A percentile compares a stretch with the other conserved stretches of the same genome.
phyloP scores from a whole-genome alignment of 768 basidiomycete species.

The Dioszegia aurantiaca region DNA sequence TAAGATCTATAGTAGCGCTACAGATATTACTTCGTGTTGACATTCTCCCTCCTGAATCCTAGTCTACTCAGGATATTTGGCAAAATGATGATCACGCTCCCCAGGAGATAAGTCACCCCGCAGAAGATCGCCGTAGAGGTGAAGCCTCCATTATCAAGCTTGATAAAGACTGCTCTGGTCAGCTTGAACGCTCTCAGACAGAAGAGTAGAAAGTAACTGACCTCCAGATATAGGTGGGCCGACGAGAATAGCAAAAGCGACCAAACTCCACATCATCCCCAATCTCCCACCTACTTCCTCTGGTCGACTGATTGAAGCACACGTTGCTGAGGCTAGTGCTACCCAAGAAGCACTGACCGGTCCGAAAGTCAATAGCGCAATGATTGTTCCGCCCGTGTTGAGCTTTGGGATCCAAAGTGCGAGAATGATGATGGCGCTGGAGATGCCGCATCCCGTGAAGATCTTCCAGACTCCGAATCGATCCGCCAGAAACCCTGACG shows the following conservation, averaged over 20 bases:
- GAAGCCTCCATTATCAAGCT: slow-evolving; percentile 22
- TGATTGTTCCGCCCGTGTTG: slow-evolving; percentile 27
- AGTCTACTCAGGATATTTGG: slow-evolving; percentile 9
- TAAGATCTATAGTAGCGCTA: too few relatives aligned
- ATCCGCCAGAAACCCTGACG: slow-evolving; percentile 41
- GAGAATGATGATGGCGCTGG: slow-evolving; percentile 28
- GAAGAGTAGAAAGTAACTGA: slow-evolving; percentile 28
- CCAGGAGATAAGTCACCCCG: slow-evolving; percentile 29
- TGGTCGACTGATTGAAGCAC: slow-evolving; percentile 37
- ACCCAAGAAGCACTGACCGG: slow-evolving; percentile 38
- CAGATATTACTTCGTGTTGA: too few relatives aligned
- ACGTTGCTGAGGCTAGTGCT: slow-evolving; percentile 39
- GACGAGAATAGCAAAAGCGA: slow-evolving; percentile 28
- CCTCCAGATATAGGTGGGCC: slow-evolving; percentile 45
- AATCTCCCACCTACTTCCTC: slow-evolving; percentile 46
- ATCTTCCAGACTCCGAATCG: slow-evolving; percentile 38
- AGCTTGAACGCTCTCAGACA: neutral
- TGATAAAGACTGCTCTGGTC: slow-evolving; percentile 11
- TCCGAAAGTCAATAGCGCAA: slow-evolving; percentile 42
- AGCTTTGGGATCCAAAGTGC: slow-evolving; percentile 37
- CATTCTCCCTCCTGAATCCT: neutral
- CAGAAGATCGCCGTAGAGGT: slow-evolving; percentile 34
- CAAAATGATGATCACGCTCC: slow-evolving; percentile 22
- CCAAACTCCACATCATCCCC: slow-evolving; percentile 46
- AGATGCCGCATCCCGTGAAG: slow-evolving; percentile 28